phyloP scores from a whole-genome alignment of 2,329 filamentous ascomycete genomes.

The Talaromyces sp. region DNA sequence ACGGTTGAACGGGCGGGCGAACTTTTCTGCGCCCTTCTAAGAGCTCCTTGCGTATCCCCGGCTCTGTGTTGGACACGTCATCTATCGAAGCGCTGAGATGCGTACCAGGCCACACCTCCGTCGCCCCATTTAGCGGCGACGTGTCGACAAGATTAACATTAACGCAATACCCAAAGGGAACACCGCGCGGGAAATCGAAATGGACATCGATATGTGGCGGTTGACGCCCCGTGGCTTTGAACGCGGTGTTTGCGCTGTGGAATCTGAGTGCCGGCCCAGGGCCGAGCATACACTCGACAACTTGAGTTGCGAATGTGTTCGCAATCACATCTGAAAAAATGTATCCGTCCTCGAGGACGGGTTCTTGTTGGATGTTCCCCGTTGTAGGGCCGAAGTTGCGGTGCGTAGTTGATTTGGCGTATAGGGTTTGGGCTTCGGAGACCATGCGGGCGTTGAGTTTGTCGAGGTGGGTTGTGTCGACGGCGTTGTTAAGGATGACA shows the following conservation, averaged over 20 bases:
- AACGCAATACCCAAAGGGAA: slow-evolving; percentile 49
- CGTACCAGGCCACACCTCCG: slow-evolving; percentile 52
- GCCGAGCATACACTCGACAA: slow-evolving; percentile 39
- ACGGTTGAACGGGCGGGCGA: slow-evolving; percentile 39
- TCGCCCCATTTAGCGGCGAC: slow-evolving; percentile 47
- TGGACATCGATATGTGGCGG: slow-evolving; percentile 43
- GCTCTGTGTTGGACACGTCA: slow-evolving; percentile 20
- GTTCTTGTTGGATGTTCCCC: slow-evolving; percentile 43
- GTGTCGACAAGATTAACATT: slow-evolving; percentile 50
- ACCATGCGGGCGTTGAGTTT: slow-evolving; percentile 30
- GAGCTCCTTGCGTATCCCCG: slow-evolving; percentile 32
- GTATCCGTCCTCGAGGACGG: slow-evolving; percentile 32
- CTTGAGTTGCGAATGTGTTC: slow-evolving; percentile 38
- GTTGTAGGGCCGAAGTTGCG: slow-evolving; percentile 30
- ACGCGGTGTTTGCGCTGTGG: slow-evolving; percentile 41
- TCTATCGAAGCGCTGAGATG: slow-evolving; percentile 41
- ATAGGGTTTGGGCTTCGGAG: slow-evolving; percentile 34
- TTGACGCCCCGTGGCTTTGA: slow-evolving; percentile 38
- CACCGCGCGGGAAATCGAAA: slow-evolving; percentile 48
- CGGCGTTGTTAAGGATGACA: slow-evolving; percentile 38
- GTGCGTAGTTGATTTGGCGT: slow-evolving; percentile 25
- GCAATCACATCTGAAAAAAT: slow-evolving; percentile 40
- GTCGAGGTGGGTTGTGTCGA: slow-evolving; percentile 32
- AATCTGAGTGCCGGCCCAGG: slow-evolving; percentile 38
- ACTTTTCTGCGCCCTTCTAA: slow-evolving; percentile 32